phyloP scores from a whole-genome alignment of 345 rosid species.

The Hypericum perforatum region DNA sequence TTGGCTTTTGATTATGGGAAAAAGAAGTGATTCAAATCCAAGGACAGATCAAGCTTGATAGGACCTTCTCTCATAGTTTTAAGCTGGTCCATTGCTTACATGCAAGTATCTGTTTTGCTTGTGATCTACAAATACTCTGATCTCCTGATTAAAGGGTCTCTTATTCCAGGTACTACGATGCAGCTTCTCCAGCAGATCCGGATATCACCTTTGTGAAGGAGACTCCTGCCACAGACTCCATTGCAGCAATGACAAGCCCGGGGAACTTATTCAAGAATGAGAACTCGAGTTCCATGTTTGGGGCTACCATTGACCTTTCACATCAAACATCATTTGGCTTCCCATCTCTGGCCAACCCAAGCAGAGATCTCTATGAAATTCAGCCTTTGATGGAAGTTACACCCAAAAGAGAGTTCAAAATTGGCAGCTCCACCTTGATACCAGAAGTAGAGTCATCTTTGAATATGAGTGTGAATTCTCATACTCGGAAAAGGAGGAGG shows the following conservation, averaged over 20 bases:
- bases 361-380: slow-evolving; percentile 20
- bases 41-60: no score
- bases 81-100: no score
- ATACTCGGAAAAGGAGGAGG: slow-evolving; percentile 49
- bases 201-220: slow-evolving; percentile 45
- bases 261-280: slow-evolving; percentile 37
- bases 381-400: slow-evolving; percentile 28
- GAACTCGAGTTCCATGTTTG: slow-evolving; percentile 41
- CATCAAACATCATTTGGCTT: slow-evolving; percentile 36
- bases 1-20: no score
- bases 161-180: slow-evolving; percentile 40
- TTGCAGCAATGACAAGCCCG: slow-evolving; percentile 32
- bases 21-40: no score
- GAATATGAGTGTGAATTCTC: slow-evolving; percentile 61
- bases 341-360: slow-evolving; percentile 23
- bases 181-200: slow-evolving; percentile 39
- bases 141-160: neutral
- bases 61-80: no score
- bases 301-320: slow-evolving; percentile 34
- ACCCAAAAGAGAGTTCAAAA: slow-evolving; percentile 33
- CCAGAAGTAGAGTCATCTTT: slow-evolving; percentile 43
- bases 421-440: slow-evolving; percentile 21
- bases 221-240: slow-evolving; percentile 31
- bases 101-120: neutral
- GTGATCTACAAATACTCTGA: neutral